Base-by-base conservation (phyloP, 345 rosid genomes). In the Eutrema yunnanense region DNA sequence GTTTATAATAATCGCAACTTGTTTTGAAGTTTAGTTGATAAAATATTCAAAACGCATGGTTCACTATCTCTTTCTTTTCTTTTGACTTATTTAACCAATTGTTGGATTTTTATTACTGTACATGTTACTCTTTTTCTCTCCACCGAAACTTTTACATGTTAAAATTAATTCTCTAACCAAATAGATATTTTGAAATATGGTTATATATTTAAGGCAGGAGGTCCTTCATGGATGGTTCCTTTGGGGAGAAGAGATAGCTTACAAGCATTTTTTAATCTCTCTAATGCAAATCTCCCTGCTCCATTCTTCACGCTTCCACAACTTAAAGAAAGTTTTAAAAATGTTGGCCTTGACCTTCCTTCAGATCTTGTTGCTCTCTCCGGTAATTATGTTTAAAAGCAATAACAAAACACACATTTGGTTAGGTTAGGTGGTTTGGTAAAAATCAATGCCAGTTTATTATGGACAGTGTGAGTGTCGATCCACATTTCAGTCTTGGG, bases 361-460 rank as follows among this genome's bases (percentile, higher is more conserved):
- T 49, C 58, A 5, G 78, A 73, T 50, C 73, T 74, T 19, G 78
- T 74, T 55, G 73, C 78, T 30, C 78, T 74, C 2, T 74, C 78
- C 0, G 78, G 78, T 74, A 57, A 74, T 6, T 53, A n/a, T 41
- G 3, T 40, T 9, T 7, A 49, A 4, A 13, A 9, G 27, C 19
- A 30, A 26, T 37, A 52, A 14, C 52, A 63, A 14, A 53, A 14
- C 38, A 1, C 59, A 11, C 16, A 6, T n/a, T n/a, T n/a, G n/a
- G n/a, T n/a, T n/a, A n/a, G n/a, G n/a, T n/a, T n/a, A n/a, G n/a
- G n/a, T n/a, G n/a, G n/a, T n/a, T n/a, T 68, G 96, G 96, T 27
- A 61, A 71, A 47, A 90, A 87, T 26, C 83, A 71, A 78, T 89
- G 96, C 69, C 51, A 32, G 4, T 78, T 86, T 53, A 85, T 87